These are phyloP conservation scores for Immersiporthe knoxdaviesiana DNA, from an alignment of 2,329 filamentous ascomycete species.

Conservation along the genomic window DNA sequence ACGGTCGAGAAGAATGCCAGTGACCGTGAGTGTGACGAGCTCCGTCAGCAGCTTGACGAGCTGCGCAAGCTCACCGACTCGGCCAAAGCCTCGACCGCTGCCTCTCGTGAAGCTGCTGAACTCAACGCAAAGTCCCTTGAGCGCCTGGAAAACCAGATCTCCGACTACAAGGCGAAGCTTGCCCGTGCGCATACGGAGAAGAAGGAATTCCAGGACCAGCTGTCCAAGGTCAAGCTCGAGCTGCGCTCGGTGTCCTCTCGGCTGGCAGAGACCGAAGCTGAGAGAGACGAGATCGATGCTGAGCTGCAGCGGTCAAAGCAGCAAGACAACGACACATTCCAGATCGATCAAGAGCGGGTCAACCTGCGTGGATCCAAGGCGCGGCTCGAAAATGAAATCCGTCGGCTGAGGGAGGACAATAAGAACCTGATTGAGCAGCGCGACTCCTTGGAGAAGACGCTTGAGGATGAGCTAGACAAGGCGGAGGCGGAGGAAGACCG, in stretches of 20 bases:
- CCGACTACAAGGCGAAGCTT: slow-evolving; percentile 62
- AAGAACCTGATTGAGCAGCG: slow-evolving; percentile 59
- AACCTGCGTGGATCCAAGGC: slow-evolving; percentile 70
- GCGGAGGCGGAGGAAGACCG: slow-evolving; percentile 69
- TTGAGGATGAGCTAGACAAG: slow-evolving; percentile 68
- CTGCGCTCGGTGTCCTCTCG: slow-evolving; percentile 61
- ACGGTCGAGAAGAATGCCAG: slow-evolving; percentile 50
- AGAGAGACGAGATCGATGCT: slow-evolving; percentile 68
- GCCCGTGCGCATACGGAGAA: slow-evolving; percentile 62
- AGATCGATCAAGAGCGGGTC: slow-evolving; percentile 69
- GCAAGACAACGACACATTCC: slow-evolving; percentile 58
- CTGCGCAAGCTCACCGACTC: slow-evolving; percentile 37
- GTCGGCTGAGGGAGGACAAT: slow-evolving; percentile 67
- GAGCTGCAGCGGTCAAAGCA: slow-evolving; percentile 60
- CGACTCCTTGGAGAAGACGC: slow-evolving; percentile 61
- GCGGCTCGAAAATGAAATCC: slow-evolving; percentile 69
- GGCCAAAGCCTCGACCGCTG: slow-evolving; percentile 36
- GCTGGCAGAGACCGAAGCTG: slow-evolving; percentile 61
- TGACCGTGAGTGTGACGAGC: slow-evolving; percentile 48
- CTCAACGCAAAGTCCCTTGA: slow-evolving; percentile 49
- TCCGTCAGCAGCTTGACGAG: slow-evolving; percentile 48
- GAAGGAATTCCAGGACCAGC: slow-evolving; percentile 64
- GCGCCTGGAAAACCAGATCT: slow-evolving; percentile 59
- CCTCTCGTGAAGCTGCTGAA: slow-evolving; percentile 41
- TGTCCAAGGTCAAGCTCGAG: slow-evolving; percentile 62